Conservation (phyloP, 257 asterid genomes). For the Gentiana macrophylla region DNA sequence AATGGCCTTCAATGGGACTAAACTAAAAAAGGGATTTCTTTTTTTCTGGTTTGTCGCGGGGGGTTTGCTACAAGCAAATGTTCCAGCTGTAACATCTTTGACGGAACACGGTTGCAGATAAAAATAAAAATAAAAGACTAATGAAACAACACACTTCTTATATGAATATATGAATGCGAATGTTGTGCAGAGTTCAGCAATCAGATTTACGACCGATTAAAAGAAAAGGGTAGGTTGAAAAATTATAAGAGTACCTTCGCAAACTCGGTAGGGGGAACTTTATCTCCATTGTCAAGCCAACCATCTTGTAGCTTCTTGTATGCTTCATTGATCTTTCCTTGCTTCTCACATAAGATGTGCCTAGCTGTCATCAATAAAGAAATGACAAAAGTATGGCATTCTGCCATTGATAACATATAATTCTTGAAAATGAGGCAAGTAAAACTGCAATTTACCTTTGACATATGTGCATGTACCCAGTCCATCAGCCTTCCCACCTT, state of each 20-base stretch:
- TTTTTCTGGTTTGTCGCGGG: too few relatives aligned
- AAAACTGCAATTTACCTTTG: conserved; percentile 47
- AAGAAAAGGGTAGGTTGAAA: too few relatives aligned
- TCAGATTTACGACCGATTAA: too few relatives aligned
- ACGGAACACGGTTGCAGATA: too few relatives aligned
- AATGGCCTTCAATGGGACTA: too few relatives aligned
- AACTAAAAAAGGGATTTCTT: too few relatives aligned
- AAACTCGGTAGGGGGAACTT: conserved; percentile 98
- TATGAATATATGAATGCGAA: background rate
- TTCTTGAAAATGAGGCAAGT: conserved; percentile 4
- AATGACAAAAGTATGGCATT: background rate
- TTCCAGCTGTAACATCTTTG: too few relatives aligned
- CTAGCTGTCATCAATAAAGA: conserved; percentile 56
- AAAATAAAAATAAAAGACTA: too few relatives aligned
- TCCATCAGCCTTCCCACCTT: conserved; percentile 70
- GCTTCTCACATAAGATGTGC: conserved; percentile 94
- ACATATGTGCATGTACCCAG: conserved; percentile 97
- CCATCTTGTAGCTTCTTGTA: conserved; percentile 96
- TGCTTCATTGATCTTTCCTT: conserved; percentile 97
- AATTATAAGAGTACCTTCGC: conserved; percentile 53
- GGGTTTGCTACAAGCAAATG: too few relatives aligned
- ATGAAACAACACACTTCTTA: background rate
- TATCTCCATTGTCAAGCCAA: conserved; percentile 88
- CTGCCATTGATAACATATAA: background rate
- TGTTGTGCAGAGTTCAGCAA: background rate